Conservation (phyloP, 1,284 basidiomycete species). For the Melampsora americana region DNA sequence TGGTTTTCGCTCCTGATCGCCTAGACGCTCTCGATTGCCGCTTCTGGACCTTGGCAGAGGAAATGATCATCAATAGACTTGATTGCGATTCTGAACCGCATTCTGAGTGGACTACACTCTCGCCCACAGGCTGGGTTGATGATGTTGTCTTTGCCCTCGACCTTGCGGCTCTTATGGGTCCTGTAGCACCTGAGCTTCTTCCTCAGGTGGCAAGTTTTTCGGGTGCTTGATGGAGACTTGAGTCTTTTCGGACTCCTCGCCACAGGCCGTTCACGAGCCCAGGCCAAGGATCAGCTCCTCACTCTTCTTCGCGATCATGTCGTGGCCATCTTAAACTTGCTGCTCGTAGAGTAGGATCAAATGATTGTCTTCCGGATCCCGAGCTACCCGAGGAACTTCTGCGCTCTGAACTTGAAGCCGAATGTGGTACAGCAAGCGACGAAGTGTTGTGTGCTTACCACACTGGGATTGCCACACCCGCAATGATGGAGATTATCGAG, state of each 20-base stretch:
- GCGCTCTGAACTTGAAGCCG: slow-evolving; percentile 19
- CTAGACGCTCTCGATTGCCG: slow-evolving; percentile 20
- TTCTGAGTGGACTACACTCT: not conserved
- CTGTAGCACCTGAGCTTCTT: slow-evolving; percentile 2
- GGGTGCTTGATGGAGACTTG: slow-evolving; percentile 38
- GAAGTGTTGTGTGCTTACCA: slow-evolving; percentile 20
- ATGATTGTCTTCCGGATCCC: slow-evolving; percentile 9
- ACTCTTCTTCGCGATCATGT: slow-evolving; percentile 20
- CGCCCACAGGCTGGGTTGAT: slow-evolving; percentile 14
- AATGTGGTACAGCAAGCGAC: not conserved
- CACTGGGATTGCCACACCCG: slow-evolving; percentile 12
- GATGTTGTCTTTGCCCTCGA: slow-evolving; percentile 40
- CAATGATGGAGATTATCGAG: slow-evolving; percentile 9
- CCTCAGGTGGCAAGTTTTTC: slow-evolving; percentile 20
- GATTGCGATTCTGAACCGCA: not conserved
- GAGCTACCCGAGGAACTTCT: slow-evolving; percentile 40
- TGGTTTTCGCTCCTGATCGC: slow-evolving; percentile 30
- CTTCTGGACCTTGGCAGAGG: slow-evolving; percentile 31
- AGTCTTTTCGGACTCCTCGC: slow-evolving; percentile 29
- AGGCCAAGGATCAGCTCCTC: slow-evolving; percentile 30
- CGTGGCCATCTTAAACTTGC: not conserved
- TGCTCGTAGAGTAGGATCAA: slow-evolving; percentile 11
- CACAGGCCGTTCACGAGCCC: slow-evolving; percentile 2
- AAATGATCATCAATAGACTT: not conserved
- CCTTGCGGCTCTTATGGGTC: slow-evolving; percentile 27